phyloP scores from a whole-genome alignment of 306 rosid species.

The Inga leiocalycina region DNA sequence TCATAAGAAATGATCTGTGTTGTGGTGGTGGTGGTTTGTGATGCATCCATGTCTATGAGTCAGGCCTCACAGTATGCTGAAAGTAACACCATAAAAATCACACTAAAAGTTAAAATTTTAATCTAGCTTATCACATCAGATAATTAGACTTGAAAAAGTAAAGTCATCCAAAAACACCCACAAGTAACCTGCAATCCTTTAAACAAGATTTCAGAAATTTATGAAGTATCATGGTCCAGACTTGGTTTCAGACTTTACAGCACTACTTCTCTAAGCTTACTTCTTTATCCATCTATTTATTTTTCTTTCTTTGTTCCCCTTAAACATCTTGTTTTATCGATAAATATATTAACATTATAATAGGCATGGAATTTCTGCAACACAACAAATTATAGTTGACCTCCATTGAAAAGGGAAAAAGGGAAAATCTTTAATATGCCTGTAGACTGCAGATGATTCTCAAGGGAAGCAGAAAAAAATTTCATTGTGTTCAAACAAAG shows the following conservation, averaged over 20 bases:
- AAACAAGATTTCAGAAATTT: not conserved
- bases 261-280: not conserved
- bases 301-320: not conserved
- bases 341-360: not conserved
- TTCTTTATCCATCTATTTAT: not conserved
- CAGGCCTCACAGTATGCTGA: conserved; percentile 55
- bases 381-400: not conserved
- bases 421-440: not conserved
- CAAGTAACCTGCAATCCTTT: not conserved
- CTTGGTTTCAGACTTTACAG: not conserved
- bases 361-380: not conserved
- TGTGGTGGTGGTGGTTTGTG: conserved; percentile 37
- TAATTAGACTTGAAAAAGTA: not conserved
- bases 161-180: not conserved
- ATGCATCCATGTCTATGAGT: conserved; percentile 46
- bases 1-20: conserved; percentile 19
- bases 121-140: not conserved
- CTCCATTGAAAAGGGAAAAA: not conserved
- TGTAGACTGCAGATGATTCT: not conserved
- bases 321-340: not conserved
- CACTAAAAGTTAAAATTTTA: not conserved
- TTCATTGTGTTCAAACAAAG: not conserved
- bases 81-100: conserved; percentile 29
- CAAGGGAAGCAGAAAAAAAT: not conserved
- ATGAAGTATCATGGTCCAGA: not conserved